Evolutionary conservation across 1,284 basidiomycete species (phyloP).

Genomic region (Schizophyllum commune): DNA sequence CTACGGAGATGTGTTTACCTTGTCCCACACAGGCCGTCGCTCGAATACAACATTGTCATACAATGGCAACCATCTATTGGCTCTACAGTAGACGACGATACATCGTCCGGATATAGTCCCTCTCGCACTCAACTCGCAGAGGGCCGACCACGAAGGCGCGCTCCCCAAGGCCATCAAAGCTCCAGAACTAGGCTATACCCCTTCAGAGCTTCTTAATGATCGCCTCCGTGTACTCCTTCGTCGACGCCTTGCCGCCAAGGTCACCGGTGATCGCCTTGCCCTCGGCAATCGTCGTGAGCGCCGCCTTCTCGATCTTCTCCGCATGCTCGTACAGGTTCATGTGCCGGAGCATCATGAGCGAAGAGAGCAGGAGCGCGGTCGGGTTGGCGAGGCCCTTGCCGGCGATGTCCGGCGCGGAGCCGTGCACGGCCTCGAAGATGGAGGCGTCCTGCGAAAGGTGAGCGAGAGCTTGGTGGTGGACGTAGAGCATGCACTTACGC

Average conservation of each 20-base stretch:
- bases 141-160: too few species aligned
- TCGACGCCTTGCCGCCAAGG: constrained; percentile 85
- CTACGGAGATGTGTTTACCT: neutral
- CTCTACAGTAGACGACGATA: neutral
- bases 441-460: constrained; percentile 72
- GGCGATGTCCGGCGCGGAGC: constrained; percentile 82
- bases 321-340: constrained; percentile 90
- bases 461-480: neutral
- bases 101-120: neutral
- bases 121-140: neutral
- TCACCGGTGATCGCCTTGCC: constrained; percentile 91
- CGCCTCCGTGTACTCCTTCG: constrained; percentile 80
- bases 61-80: neutral
- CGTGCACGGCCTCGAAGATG: constrained; percentile 99
- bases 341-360: constrained; percentile 98
- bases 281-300: constrained; percentile 80
- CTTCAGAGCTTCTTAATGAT: constrained; percentile 69
- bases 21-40: neutral
- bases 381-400: constrained; percentile 97
- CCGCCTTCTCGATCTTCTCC: constrained; percentile 87
- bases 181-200: constrained; percentile 23
- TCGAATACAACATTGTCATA: neutral
- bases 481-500: constrained; percentile 41
- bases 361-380: constrained; percentile 90
- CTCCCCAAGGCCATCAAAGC: neutral